Conservation (phyloP, 192 early-diverging fungal species). For the Entomortierella beljakovae region DNA sequence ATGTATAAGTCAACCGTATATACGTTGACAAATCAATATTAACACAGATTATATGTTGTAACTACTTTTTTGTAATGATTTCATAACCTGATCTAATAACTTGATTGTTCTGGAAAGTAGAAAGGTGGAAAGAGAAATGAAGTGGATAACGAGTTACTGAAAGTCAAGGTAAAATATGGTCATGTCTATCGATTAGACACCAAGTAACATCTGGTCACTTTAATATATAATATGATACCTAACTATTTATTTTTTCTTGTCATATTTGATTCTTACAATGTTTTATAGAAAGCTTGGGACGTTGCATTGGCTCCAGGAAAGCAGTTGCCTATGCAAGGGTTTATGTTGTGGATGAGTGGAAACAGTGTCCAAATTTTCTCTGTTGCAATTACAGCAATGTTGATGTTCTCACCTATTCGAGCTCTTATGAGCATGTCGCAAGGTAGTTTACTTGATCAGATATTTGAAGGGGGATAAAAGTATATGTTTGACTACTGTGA, state of each 20-base stretch:
- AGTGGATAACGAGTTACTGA: constrained; percentile 38
- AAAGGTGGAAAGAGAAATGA: constrained; percentile 13
- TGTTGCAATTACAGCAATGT: constrained; percentile 96
- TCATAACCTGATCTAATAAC: not conserved
- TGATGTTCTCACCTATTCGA: constrained; percentile 87
- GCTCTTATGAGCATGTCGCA: constrained; percentile 78
- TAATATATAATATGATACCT: not conserved
- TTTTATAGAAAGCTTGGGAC: constrained; percentile 94
- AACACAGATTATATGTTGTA: not conserved
- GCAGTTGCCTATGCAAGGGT: constrained; percentile 94
- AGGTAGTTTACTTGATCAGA: no score
- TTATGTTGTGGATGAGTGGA: constrained; percentile 99
- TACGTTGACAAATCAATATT: not conserved
- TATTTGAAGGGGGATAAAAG: not conserved
- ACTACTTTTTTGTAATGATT: not conserved
- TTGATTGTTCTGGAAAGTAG: not conserved
- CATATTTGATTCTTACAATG: not conserved
- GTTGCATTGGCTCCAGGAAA: constrained; percentile 90
- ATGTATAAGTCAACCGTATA: not conserved
- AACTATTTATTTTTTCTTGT: not conserved
- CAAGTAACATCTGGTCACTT: not conserved
- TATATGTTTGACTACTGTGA: not conserved
- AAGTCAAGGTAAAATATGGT: constrained; percentile 38
- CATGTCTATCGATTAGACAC: not conserved
- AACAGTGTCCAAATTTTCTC: constrained; percentile 96